Percentiles rank a stretch among this genome's conserved stretches.
Evolutionary conservation across 164 flowering plant genomes (phyloP).

Genomic region (Malania oleifera): DNA sequence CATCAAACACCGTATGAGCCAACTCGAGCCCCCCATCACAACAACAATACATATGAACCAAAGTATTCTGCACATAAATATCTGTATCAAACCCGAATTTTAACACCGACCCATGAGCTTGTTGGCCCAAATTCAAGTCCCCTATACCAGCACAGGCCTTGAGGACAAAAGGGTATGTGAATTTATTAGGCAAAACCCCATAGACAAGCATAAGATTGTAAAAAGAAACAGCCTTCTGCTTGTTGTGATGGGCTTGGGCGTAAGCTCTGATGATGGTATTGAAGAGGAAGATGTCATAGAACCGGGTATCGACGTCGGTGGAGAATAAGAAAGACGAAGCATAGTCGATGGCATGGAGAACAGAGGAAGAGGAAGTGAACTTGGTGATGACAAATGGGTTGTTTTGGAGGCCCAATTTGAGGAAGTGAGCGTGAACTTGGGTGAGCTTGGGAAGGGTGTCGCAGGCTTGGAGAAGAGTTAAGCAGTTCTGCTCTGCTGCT

Average conservation of each 20-base stretch:
- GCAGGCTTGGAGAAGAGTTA: slow-evolving; percentile 35
- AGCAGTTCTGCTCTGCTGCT: slow-evolving; percentile 36
- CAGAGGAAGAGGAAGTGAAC: slow-evolving; percentile 34
- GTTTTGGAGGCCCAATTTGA: slow-evolving; percentile 40
- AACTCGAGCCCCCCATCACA: slow-evolving; percentile 29
- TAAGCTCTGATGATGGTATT: slow-evolving; percentile 42
- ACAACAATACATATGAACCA: slow-evolving; percentile 45
- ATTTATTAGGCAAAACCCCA: slow-evolving; percentile 40
- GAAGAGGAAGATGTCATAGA: slow-evolving; percentile 44
- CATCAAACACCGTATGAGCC: slow-evolving; percentile 39
- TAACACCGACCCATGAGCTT: slow-evolving; percentile 43
- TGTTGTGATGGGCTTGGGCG: slow-evolving; percentile 23
- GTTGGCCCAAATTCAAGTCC: slow-evolving; percentile 31
- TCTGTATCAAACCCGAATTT: slow-evolving; percentile 41
- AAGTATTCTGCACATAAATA: slow-evolving; percentile 42
- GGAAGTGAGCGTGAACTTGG: slow-evolving; percentile 35
- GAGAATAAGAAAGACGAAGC: slow-evolving; percentile 35
- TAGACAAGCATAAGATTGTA: slow-evolving; percentile 31
- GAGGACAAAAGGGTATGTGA: slow-evolving; percentile 47
- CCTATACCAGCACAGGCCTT: slow-evolving; percentile 50
- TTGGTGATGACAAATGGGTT: slow-evolving; percentile 50
- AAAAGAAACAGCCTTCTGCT: slow-evolving; percentile 21
- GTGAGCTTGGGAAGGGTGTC: slow-evolving; percentile 27
- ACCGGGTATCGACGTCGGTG: slow-evolving; percentile 16
- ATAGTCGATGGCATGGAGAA: slow-evolving; percentile 27